Conservation (phyloP, 1,284 basidiomycete genomes). For the Wolfiporia cocos region DNA sequence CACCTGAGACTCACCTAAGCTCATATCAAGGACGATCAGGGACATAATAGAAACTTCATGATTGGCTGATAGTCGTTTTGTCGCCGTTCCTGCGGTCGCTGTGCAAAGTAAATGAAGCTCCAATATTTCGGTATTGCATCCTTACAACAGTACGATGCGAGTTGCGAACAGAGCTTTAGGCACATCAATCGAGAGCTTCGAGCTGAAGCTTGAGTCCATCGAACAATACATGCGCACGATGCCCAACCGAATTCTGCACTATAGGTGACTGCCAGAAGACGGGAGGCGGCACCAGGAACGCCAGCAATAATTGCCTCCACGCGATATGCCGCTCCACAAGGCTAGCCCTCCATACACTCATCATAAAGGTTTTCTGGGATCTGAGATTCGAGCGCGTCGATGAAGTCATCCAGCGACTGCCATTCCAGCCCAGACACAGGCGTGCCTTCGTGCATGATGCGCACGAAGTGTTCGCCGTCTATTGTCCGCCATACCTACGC, state of each 20-base stretch:
- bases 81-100: too few relatives aligned
- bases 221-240: background rate
- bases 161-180: too few relatives aligned
- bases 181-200: background rate
- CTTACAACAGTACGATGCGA: too few relatives aligned
- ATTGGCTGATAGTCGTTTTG: too few relatives aligned
- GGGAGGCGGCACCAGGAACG: background rate
- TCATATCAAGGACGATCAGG: too few relatives aligned
- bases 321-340: background rate
- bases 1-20: too few relatives aligned
- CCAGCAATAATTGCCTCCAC: background rate
- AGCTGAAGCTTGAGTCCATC: background rate
- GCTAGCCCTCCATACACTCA: constrained; percentile 16
- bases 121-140: too few relatives aligned
- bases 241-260: background rate
- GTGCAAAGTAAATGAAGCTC: too few relatives aligned
- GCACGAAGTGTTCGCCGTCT: constrained; percentile 29
- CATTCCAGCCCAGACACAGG: constrained; percentile 33
- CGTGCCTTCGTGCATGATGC: constrained; percentile 41
- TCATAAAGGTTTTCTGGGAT: constrained; percentile 33
- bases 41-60: too few relatives aligned
- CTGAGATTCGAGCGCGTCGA: constrained; percentile 28
- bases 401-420: constrained; percentile 33
- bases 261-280: background rate
- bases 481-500: constrained; percentile 39